These are phyloP conservation scores for Penicillium paxilli DNA, from an alignment of 495 filamentous ascomycete species.

Conservation along the genomic window DNA sequence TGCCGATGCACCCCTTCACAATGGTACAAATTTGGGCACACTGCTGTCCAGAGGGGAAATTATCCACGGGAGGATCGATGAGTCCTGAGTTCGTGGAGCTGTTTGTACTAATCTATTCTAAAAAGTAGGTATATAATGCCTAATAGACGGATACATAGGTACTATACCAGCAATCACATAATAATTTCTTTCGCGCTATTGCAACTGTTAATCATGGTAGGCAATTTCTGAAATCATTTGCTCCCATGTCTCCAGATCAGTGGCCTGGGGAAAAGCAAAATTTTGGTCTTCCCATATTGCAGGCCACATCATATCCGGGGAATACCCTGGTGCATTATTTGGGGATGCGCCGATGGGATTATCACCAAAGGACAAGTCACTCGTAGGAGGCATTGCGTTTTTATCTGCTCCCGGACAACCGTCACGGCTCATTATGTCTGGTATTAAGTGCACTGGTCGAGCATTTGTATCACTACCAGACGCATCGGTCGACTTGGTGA, in stretches of 20 bases:
- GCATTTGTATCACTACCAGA: not conserved
- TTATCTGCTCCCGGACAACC: not conserved
- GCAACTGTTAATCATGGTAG: constrained; percentile 11
- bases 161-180: no score
- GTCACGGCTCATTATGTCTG: not conserved
- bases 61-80: no score
- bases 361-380: not conserved
- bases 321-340: constrained; percentile 3
- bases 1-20: no score
- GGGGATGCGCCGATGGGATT: not conserved
- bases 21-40: no score
- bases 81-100: no score
- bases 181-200: no score
- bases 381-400: not conserved
- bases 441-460: not conserved
- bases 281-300: constrained; percentile 19
- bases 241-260: constrained; percentile 17
- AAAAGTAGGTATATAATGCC: no score
- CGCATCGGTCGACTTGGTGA: constrained; percentile 4
- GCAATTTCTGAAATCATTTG: constrained; percentile 21
- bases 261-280: constrained; percentile 16
- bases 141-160: no score
- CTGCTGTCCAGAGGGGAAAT: no score
- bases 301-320: constrained; percentile 15
- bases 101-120: no score